These are phyloP conservation scores for Saccharomyces hybrid DNA, from an alignment of 1,139 yeast species.

Conservation along the genomic window DNA sequence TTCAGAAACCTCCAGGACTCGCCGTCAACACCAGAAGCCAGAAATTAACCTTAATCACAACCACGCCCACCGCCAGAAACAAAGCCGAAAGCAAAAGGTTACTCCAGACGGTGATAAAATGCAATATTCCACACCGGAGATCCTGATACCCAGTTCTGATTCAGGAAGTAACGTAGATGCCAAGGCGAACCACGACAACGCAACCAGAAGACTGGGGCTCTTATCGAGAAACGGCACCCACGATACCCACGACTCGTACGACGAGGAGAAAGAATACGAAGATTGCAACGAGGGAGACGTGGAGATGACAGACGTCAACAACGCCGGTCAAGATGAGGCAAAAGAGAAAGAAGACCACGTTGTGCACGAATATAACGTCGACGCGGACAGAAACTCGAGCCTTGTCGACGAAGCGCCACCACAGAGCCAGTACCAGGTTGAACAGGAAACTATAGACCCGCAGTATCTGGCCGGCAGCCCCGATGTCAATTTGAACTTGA, in stretches of 20 bases:
- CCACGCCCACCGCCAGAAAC: slow-evolving; percentile 4
- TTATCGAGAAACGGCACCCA: not conserved
- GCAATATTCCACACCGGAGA: not conserved
- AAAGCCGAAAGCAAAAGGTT: not conserved
- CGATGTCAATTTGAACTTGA: slow-evolving; percentile 18
- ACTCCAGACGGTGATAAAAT: not conserved
- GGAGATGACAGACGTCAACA: slow-evolving; percentile 1
- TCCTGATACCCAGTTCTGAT: not conserved
- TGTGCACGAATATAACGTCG: slow-evolving; percentile 22
- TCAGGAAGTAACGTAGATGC: not conserved
- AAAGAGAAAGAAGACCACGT: slow-evolving; percentile 11
- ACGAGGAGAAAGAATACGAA: slow-evolving; percentile 15
- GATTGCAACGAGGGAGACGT: slow-evolving; percentile 10
- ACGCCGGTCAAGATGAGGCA: slow-evolving; percentile 2
- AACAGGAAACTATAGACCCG: slow-evolving; percentile 3
- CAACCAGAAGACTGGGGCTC: not conserved
- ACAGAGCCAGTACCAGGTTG: not conserved
- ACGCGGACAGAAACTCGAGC: slow-evolving; percentile 21
- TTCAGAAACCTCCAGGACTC: slow-evolving; percentile 14
- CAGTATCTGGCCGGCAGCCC: slow-evolving; percentile 1
- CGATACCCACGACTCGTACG: not conserved
- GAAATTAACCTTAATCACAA: slow-evolving; percentile 5
- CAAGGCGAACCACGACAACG: not conserved
- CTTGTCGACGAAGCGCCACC: not conserved
- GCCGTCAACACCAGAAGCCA: slow-evolving; percentile 1